Conservation (phyloP, 495 filamentous ascomycete genomes). For the Polyplosphaeria fusca region DNA sequence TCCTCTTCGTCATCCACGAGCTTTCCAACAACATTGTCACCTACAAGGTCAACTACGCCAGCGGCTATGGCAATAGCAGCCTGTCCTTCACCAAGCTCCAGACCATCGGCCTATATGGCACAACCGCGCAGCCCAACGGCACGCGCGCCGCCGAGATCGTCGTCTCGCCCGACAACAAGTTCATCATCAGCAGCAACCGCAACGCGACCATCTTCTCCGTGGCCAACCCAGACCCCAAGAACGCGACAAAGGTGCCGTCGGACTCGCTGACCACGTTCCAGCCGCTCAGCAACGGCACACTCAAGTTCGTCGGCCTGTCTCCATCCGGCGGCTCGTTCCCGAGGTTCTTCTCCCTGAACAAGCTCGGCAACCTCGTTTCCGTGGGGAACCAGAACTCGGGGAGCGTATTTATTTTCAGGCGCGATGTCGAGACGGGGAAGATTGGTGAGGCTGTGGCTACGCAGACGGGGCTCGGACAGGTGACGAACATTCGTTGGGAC, state of each 20-base stretch:
- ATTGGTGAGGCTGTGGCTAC: slow-evolving; percentile 35
- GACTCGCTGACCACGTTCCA: slow-evolving; percentile 49
- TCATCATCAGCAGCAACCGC: slow-evolving; percentile 63
- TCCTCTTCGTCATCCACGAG: slow-evolving; percentile 38
- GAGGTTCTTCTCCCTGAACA: slow-evolving; percentile 42
- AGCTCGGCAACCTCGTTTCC: slow-evolving; percentile 37
- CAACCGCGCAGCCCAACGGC: slow-evolving; percentile 24
- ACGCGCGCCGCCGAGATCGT: slow-evolving; percentile 57
- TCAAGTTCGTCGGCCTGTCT: slow-evolving; percentile 38
- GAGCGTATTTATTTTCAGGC: slow-evolving; percentile 29
- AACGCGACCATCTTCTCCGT: slow-evolving; percentile 49
- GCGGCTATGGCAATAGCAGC: slow-evolving; percentile 16
- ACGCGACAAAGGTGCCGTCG: slow-evolving; percentile 33
- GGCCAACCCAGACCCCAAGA: slow-evolving; percentile 29
- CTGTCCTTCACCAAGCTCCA: slow-evolving; percentile 36
- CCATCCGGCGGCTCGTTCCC: slow-evolving; percentile 45
- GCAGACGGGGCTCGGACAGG: slow-evolving; percentile 19
- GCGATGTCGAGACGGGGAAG: slow-evolving; percentile 36
- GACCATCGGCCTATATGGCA: slow-evolving; percentile 31
- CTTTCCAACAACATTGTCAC: slow-evolving; percentile 35
- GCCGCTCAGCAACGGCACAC: slow-evolving; percentile 29
- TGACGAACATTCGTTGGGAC: slow-evolving; percentile 40
- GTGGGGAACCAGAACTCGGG: slow-evolving; percentile 38
- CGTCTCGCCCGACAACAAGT: slow-evolving; percentile 59
- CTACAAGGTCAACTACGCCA: slow-evolving; percentile 37